These are phyloP conservation scores for Ustilago trichophora DNA, from an alignment of 1,284 basidiomycete genomes.

Conservation along the genomic window DNA sequence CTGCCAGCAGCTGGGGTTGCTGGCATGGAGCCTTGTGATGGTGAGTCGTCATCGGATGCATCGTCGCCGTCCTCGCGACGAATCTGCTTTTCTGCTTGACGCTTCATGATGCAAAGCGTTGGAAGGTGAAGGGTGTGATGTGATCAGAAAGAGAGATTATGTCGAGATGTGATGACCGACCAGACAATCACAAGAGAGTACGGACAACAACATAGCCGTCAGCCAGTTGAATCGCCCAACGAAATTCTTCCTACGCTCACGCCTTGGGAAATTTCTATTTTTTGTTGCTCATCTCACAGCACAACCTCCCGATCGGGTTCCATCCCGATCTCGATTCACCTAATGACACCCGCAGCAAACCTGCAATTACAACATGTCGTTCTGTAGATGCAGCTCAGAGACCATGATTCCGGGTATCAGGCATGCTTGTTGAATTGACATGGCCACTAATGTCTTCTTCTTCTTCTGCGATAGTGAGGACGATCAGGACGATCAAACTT, in stretches of 20 bases:
- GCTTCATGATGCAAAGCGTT: slow-evolving; percentile 23
- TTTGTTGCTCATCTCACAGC: neutral
- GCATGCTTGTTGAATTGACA: neutral
- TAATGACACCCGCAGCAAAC: too few species aligned
- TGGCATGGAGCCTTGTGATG: slow-evolving; percentile 27
- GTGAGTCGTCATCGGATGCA: slow-evolving; percentile 36
- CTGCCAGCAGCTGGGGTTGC: slow-evolving; percentile 30
- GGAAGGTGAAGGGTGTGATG: neutral
- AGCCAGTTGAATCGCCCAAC: too few species aligned
- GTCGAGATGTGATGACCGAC: too few species aligned
- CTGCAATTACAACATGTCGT: too few species aligned
- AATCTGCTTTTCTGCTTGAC: slow-evolving; percentile 47
- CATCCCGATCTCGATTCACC: too few species aligned
- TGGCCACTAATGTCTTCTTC: too few species aligned
- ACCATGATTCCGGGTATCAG: slow-evolving; percentile 11
- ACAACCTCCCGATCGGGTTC: too few species aligned
- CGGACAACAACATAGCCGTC: slow-evolving; percentile 9
- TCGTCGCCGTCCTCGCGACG: slow-evolving; percentile 43
- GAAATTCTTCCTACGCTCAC: slow-evolving; percentile 16
- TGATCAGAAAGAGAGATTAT: neutral
- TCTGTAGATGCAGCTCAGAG: too few species aligned
- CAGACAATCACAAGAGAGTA: slow-evolving; percentile 1
- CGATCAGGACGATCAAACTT: slow-evolving; percentile 22
- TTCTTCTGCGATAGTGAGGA: neutral
- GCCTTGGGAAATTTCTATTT: slow-evolving; percentile 1